Conservation (phyloP, 2,329 filamentous ascomycete genomes). For the Akanthomyces dipterigenus region DNA sequence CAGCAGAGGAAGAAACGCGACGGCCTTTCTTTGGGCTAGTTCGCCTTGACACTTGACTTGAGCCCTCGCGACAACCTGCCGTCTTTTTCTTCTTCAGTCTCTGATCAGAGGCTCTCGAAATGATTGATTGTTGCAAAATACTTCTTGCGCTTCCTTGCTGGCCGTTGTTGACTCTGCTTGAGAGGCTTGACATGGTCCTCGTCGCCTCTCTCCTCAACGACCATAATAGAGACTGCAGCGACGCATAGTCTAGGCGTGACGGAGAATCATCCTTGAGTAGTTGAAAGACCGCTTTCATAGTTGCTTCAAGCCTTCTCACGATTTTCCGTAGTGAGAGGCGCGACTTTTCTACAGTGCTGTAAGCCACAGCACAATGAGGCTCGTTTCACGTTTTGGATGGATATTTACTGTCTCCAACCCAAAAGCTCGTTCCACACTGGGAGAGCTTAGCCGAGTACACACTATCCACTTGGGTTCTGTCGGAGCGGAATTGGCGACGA, state of each 20-base stretch:
- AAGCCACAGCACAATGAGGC: not conserved
- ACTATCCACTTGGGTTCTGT: constrained; percentile 34
- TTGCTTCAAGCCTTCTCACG: constrained; percentile 35
- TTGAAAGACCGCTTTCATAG: constrained; percentile 34
- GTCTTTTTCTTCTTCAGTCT: not conserved
- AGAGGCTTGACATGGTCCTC: constrained; percentile 41
- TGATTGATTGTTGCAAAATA: not conserved
- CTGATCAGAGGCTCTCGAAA: not conserved
- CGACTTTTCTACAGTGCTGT: constrained; percentile 26
- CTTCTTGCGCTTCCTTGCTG: not conserved
- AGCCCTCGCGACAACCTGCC: not conserved
- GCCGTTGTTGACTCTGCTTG: constrained; percentile 23
- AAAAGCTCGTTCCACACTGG: constrained; percentile 34
- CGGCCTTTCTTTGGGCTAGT: constrained; percentile 13
- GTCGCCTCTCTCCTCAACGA: constrained; percentile 42
- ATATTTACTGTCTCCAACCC: constrained; percentile 41
- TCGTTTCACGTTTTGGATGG: not conserved
- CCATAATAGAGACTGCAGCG: constrained; percentile 40
- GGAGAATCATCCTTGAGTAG: constrained; percentile 26
- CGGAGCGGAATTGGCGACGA: constrained; percentile 31
- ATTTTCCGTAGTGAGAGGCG: constrained; percentile 34
- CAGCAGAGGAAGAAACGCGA: constrained; percentile 2
- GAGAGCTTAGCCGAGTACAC: constrained; percentile 36
- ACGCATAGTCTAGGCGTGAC: constrained; percentile 37
- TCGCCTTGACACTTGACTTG: not conserved